These are phyloP conservation scores for Lactuca sativa DNA, from an alignment of 129 eudicot species.

Conservation along the genomic window DNA sequence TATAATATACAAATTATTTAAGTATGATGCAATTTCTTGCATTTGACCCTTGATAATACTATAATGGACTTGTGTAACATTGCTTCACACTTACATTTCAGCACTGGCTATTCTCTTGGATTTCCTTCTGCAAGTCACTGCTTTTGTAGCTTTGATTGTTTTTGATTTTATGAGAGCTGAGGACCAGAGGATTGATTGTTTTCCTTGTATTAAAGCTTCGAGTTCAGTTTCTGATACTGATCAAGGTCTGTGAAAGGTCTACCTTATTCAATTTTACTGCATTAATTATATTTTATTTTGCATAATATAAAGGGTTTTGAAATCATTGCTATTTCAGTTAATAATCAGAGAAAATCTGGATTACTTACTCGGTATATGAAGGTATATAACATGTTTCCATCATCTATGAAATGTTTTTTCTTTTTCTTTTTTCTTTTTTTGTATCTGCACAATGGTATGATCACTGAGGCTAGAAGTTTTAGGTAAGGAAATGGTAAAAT, in stretches of 20 bases:
- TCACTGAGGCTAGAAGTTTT: background rate
- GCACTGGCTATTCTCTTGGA: constrained; percentile 97
- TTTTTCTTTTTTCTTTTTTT: background rate
- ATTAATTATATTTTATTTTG: constrained; percentile 7
- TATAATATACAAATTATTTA: too few relatives aligned
- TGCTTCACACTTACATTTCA: constrained; percentile 36
- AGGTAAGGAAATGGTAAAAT: constrained; percentile 6
- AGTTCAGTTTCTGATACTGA: constrained; percentile 57
- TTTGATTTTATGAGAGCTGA: constrained; percentile 88
- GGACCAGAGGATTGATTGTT: constrained; percentile 84
- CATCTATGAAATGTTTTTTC: constrained; percentile 1
- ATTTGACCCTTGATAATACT: background rate
- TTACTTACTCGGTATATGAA: constrained; percentile 88
- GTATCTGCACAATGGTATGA: background rate
- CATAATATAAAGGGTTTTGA: constrained; percentile 17
- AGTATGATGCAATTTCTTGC: too few relatives aligned
- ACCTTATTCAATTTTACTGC: constrained; percentile 6
- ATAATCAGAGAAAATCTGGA: constrained; percentile 61
- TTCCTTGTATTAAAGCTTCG: constrained; percentile 74
- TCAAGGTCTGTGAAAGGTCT: constrained; percentile 49
- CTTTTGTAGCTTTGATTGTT: constrained; percentile 93
- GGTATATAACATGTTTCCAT: constrained; percentile 42
- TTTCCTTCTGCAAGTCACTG: constrained; percentile 97
- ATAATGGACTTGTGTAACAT: constrained; percentile 9
- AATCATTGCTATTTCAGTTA: constrained; percentile 43